A percentile compares a stretch with the other conserved stretches of the same genome.
phyloP scores from a whole-genome alignment of 83 land plant genomes.

The Diphasiastrum complanatum region DNA sequence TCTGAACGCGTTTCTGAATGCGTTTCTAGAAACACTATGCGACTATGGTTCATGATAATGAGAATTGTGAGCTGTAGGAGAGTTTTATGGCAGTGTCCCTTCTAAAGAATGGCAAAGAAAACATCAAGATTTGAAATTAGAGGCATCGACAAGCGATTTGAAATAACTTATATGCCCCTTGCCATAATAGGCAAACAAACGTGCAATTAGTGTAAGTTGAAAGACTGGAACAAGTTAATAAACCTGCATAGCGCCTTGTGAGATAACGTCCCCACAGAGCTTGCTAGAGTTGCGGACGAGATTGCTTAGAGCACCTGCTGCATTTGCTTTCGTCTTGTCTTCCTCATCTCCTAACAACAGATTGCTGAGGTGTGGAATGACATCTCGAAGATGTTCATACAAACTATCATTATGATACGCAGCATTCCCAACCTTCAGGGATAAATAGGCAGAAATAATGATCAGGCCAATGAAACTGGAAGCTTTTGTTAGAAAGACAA shows the following conservation, averaged over 20 bases:
- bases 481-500: background rate
- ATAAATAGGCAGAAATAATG: background rate
- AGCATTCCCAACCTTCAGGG: slow-evolving; percentile 89
- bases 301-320: slow-evolving; percentile 97
- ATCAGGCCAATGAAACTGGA: background rate
- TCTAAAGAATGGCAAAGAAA: no score
- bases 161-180: no score
- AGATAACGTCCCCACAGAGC: slow-evolving; percentile 82
- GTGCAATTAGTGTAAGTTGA: no score
- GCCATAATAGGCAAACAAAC: no score
- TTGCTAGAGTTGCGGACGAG: slow-evolving; percentile 83
- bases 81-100: no score
- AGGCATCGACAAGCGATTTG: no score
- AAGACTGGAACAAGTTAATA: background rate
- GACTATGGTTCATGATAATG: no score
- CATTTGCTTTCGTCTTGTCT: slow-evolving; percentile 95
- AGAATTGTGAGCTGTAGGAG: no score
- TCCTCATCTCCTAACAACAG: slow-evolving; percentile 73
- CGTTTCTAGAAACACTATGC: no score
- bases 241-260: slow-evolving; percentile 96
- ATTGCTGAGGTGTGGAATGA: slow-evolving; percentile 74
- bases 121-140: no score
- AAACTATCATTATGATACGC: slow-evolving; percentile 83
- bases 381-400: slow-evolving; percentile 68
- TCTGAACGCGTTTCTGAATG: no score